These are phyloP conservation scores for Neurospora sp. DNA, from an alignment of 495 filamentous ascomycete genomes.

Conservation along the genomic window DNA sequence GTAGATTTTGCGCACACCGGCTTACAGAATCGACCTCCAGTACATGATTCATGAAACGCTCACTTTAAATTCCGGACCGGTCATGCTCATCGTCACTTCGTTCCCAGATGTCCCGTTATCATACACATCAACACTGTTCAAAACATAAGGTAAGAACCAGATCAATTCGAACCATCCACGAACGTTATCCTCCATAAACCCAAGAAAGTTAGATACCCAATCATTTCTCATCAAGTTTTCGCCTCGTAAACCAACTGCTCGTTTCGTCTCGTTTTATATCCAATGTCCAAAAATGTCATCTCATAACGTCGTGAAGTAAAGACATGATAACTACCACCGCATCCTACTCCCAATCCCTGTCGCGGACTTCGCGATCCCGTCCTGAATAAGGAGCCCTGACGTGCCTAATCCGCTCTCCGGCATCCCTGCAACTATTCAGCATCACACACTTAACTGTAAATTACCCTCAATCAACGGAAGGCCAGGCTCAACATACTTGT, in stretches of 20 bases:
- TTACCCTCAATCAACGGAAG: slow-evolving; percentile 12
- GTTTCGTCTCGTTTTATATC: not conserved
- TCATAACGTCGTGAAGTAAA: not conserved
- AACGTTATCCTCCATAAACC: not conserved
- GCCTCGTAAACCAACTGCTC: not conserved
- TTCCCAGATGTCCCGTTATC: not conserved
- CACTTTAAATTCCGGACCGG: not conserved
- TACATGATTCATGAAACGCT: not conserved
- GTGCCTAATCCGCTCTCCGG: not conserved
- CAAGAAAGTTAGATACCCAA: not conserved
- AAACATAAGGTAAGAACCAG: not conserved
- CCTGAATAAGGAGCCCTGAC: not conserved
- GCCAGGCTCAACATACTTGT: slow-evolving; percentile 35
- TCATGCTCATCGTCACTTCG: not conserved
- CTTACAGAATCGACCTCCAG: not conserved
- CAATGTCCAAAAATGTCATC: not conserved
- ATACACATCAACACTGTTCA: not conserved
- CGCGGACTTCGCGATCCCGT: not conserved
- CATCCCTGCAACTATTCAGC: not conserved
- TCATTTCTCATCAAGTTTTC: not conserved
- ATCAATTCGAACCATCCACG: not conserved
- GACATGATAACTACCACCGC: not conserved
- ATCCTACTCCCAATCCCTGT: not conserved
- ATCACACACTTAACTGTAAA: not conserved
- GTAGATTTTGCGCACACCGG: not conserved